phyloP scores from a whole-genome alignment of 192 early-diverging fungal species.

The Thamnidium elegans region DNA sequence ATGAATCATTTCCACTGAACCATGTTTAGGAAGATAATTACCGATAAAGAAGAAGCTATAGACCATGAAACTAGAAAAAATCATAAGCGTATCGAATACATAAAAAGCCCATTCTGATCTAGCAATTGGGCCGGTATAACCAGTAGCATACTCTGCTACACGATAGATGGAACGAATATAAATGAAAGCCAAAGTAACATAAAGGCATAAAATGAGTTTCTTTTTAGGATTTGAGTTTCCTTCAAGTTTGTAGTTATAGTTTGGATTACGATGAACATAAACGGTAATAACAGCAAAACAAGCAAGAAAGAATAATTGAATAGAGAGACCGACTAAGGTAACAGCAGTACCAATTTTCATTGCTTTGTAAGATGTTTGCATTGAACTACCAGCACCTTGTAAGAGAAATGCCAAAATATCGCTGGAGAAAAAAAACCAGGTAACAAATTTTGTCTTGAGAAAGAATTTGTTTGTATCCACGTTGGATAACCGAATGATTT shows the following conservation, averaged over 20 bases:
- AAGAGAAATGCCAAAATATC: constrained; percentile 1
- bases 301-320: constrained; percentile 11
- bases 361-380: not conserved
- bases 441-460: not conserved
- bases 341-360: not conserved
- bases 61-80: not conserved
- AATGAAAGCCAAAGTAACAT: not conserved
- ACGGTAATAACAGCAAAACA: not conserved
- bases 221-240: not conserved
- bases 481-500: constrained; percentile 3
- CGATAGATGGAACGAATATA: constrained; percentile 11
- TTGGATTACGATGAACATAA: not conserved
- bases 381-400: not conserved
- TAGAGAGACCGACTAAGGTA: not conserved
- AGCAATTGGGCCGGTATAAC: not conserved
- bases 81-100: constrained; percentile 6
- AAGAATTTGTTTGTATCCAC: not conserved
- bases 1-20: not conserved
- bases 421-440: constrained; percentile 11
- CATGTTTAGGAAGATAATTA: not conserved
- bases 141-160: not conserved
- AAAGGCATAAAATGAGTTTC: not conserved
- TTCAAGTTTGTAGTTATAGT: not conserved
- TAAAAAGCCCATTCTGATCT: constrained; percentile 7
- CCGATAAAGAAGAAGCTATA: constrained; percentile 1